These are phyloP conservation scores for Albophoma yamanashiensis DNA, from an alignment of 2,329 filamentous ascomycete species.

Conservation along the genomic window DNA sequence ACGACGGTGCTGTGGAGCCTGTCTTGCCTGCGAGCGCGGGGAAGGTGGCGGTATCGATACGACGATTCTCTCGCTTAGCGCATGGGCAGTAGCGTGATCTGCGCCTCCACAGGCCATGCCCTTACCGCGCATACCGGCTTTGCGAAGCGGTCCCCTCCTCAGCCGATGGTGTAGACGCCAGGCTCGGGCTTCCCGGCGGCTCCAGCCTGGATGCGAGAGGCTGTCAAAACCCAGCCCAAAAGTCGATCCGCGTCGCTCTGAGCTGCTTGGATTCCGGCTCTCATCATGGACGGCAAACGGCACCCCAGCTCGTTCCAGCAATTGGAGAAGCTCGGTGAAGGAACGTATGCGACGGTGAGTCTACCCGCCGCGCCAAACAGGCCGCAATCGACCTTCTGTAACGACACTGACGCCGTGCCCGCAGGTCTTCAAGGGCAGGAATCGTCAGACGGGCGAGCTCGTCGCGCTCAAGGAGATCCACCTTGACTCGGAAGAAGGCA, in stretches of 20 bases:
- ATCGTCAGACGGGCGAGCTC: conserved; percentile 91
- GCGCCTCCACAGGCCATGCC: background rate
- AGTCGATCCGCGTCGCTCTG: background rate
- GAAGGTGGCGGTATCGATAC: background rate
- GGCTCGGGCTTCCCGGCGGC: background rate
- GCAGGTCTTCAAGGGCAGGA: conserved; percentile 96
- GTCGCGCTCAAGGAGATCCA: conserved; percentile 98
- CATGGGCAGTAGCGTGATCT: background rate
- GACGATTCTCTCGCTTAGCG: background rate
- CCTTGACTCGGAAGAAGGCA: conserved; percentile 96
- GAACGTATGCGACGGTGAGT: conserved; percentile 91
- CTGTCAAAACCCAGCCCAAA: background rate
- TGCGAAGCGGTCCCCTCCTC: conserved; percentile 2
- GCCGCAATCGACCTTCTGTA: background rate
- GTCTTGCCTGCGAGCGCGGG: background rate
- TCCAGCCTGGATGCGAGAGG: background rate
- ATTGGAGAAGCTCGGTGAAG: conserved; percentile 96
- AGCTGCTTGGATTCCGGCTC: background rate
- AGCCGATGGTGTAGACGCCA: background rate
- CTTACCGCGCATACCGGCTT: background rate
- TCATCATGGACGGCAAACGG: conserved; percentile 76
- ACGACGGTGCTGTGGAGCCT: background rate
- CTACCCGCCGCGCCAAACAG: background rate
- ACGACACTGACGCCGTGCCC: conserved; percentile 6
- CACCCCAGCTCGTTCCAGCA: conserved; percentile 98